These are phyloP conservation scores for Russula lepida DNA, from an alignment of 768 basidiomycete genomes.

Conservation along the genomic window DNA sequence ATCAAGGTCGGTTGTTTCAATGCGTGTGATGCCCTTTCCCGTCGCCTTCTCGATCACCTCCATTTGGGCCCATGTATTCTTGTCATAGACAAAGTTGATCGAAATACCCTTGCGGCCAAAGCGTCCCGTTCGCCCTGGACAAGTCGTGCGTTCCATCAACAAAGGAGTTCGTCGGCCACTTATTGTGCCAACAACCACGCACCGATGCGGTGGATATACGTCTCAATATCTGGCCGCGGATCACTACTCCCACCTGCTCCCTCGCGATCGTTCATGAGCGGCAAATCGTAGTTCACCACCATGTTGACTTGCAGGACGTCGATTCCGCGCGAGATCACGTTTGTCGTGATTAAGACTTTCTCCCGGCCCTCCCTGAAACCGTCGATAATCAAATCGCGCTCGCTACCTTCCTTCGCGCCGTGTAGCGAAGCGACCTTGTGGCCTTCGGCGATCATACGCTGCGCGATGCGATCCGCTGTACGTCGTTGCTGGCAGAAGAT, in stretches of 20 bases:
- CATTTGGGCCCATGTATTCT: constrained; percentile 83
- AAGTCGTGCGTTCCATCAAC: background rate
- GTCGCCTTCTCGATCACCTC: constrained; percentile 77
- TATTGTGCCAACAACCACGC: constrained; percentile 24
- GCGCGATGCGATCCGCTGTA: constrained; percentile 87
- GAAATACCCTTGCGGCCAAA: constrained; percentile 97
- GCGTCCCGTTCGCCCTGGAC: constrained; percentile 89
- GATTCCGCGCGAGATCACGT: constrained; percentile 96
- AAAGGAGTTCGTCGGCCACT: background rate
- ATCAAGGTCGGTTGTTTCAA: constrained; percentile 86
- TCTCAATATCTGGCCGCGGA: constrained; percentile 80
- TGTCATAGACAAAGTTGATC: constrained; percentile 94
- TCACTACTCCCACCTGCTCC: constrained; percentile 39
- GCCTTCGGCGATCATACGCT: constrained; percentile 85
- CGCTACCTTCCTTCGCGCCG: constrained; percentile 82
- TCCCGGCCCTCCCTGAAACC: constrained; percentile 92
- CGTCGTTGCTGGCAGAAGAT: constrained; percentile 96
- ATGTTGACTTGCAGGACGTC: constrained; percentile 99
- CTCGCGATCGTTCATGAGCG: constrained; percentile 66
- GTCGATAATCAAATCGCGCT: constrained; percentile 90
- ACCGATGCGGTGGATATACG: constrained; percentile 98
- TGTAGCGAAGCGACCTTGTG: constrained; percentile 96
- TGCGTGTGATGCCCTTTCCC: constrained; percentile 69
- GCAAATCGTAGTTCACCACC: constrained; percentile 99
- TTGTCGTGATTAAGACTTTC: constrained; percentile 97